phyloP scores from a whole-genome alignment of 768 basidiomycete genomes.

The Calocybe gangraenosa region DNA sequence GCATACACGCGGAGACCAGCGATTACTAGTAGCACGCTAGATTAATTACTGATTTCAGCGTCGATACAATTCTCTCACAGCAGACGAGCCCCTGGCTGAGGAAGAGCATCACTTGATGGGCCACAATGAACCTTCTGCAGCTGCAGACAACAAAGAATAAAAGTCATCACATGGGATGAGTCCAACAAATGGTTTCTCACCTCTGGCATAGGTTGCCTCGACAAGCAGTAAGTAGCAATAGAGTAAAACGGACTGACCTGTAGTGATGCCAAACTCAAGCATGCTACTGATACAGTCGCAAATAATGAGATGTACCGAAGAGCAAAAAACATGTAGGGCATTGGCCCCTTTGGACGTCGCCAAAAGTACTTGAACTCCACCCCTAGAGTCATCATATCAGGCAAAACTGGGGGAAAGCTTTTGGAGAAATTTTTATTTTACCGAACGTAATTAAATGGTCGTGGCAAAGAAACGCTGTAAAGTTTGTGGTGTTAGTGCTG shows the following conservation, averaged over 20 bases:
- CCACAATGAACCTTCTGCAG: conserved; percentile 33
- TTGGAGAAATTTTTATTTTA: conserved; percentile 15
- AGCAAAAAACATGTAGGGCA: conserved; percentile 41
- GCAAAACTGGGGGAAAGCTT: neutral
- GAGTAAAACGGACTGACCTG: conserved; percentile 16
- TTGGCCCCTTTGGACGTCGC: conserved; percentile 32
- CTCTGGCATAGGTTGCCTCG: conserved; percentile 5
- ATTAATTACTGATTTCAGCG: neutral
- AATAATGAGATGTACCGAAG: conserved; percentile 47
- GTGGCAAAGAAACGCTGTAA: conserved; percentile 33
- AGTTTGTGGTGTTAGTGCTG: too few species aligned
- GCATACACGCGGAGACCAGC: conserved; percentile 47
- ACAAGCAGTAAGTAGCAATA: conserved; percentile 2
- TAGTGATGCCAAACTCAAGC: conserved; percentile 21
- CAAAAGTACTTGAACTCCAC: conserved; percentile 42
- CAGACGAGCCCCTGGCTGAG: conserved; percentile 42
- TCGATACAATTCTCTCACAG: conserved; percentile 28
- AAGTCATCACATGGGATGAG: neutral
- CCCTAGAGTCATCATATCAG: conserved; percentile 18
- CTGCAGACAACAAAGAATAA: conserved; percentile 23
- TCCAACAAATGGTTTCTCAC: conserved; percentile 4
- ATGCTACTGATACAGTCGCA: conserved; percentile 28
- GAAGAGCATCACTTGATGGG: conserved; percentile 38
- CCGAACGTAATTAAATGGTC: conserved; percentile 35
- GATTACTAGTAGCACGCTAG: conserved; percentile 27